Conservation (phyloP, 2,329 filamentous ascomycete genomes). For the Fusarium veterinarium region DNA sequence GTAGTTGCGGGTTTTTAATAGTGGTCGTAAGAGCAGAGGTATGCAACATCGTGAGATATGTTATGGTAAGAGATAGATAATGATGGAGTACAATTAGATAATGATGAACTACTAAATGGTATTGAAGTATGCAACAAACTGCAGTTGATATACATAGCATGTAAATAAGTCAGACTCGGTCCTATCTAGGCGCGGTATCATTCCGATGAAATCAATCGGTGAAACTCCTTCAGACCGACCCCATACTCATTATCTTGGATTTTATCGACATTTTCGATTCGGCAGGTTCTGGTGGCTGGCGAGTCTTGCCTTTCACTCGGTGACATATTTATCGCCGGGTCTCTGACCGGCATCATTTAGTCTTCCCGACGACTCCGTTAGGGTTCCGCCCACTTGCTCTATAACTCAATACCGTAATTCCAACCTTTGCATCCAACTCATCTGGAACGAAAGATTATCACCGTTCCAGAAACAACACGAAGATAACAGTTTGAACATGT, state of each 20-base stretch:
- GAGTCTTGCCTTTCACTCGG: background rate
- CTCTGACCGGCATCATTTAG: background rate
- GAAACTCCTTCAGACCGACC: background rate
- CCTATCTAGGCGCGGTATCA: background rate
- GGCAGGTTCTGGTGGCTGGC: background rate
- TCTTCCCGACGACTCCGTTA: background rate
- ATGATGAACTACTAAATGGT: background rate
- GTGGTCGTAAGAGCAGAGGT: background rate
- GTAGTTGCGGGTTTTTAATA: background rate
- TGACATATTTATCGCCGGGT: background rate
- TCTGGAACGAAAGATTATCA: background rate
- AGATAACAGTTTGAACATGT: background rate
- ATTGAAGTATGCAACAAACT: background rate
- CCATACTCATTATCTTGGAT: background rate
- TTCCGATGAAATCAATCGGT: background rate
- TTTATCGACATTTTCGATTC: fast-evolving
- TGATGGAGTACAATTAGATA: background rate
- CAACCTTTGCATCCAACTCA: background rate
- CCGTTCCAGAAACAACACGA: background rate
- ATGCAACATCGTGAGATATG: background rate
- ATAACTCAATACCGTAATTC: background rate
- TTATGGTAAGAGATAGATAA: background rate
- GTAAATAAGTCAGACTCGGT: background rate
- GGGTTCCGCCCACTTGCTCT: background rate
- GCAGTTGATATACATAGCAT: background rate